Evolutionary conservation across 768 basidiomycete genomes (phyloP).

Genomic region (Trametes cubensis): DNA sequence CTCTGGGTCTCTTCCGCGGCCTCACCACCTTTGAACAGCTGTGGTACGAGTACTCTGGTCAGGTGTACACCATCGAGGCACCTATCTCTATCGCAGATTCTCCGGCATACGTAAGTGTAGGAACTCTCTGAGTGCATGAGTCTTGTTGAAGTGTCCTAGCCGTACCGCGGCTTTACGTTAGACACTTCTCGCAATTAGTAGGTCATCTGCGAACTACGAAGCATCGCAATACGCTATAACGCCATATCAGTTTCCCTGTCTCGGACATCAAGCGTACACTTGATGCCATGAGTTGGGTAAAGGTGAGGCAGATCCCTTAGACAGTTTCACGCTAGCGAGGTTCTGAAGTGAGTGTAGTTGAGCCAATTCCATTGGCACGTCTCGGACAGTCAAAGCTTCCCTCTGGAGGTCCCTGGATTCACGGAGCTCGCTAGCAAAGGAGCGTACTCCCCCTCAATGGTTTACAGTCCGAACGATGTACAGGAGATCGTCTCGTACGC

Average conservation of each 20-base stretch:
- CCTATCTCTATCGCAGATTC: conserved; percentile 62
- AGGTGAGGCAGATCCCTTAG: conserved; percentile 8
- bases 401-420: conserved; percentile 41
- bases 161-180: conserved; percentile 75
- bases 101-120: conserved; percentile 59
- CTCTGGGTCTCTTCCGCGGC: conserved; percentile 69
- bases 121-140: background rate
- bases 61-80: conserved; percentile 54
- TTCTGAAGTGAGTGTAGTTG: conserved; percentile 34
- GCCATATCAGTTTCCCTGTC: conserved; percentile 52
- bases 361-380: conserved; percentile 51
- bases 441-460: conserved; percentile 39
- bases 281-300: conserved; percentile 77
- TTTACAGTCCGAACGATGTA: conserved; percentile 42
- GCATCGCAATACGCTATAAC: too few relatives aligned
- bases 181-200: conserved; percentile 74
- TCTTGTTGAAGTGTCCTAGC: conserved; percentile 38
- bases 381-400: conserved; percentile 52
- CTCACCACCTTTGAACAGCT: conserved; percentile 70
- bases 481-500: conserved; percentile 45
- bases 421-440: conserved; percentile 46
- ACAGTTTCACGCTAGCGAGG: background rate
- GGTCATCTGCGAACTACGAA: background rate
- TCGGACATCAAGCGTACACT: conserved; percentile 67
- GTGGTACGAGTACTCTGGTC: conserved; percentile 51